phyloP scores from a whole-genome alignment of 1,284 basidiomycete species.

The Pseudozyma pruni region DNA sequence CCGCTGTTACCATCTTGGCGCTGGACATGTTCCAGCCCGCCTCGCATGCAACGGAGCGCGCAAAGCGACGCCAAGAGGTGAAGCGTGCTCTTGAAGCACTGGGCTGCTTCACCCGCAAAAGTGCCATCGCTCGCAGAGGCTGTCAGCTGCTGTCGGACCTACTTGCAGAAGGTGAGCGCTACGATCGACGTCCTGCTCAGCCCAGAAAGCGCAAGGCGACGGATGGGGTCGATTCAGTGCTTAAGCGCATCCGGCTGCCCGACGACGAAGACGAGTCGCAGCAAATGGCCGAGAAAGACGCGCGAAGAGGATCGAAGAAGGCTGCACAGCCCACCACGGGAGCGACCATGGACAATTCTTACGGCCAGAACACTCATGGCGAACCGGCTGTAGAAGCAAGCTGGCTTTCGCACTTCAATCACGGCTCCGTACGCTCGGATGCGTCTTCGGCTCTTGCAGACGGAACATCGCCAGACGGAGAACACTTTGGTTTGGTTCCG shows the following conservation, averaged over 20 bases:
- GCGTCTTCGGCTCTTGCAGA: conserved; percentile 26
- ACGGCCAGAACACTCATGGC: not conserved
- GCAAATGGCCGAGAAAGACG: not conserved
- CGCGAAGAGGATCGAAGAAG: not conserved
- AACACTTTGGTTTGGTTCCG: conserved; percentile 7
- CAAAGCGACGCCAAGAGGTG: conserved; percentile 37
- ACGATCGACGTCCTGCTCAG: conserved; percentile 17
- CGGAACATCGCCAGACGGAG: conserved; percentile 28
- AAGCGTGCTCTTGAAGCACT: conserved; percentile 39
- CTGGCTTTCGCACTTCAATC: conserved; percentile 39
- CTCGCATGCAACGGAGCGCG: conserved; percentile 16
- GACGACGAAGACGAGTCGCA: conserved; percentile 13
- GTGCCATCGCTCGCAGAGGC: conserved; percentile 48
- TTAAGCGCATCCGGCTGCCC: conserved; percentile 37
- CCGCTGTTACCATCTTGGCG: conserved; percentile 47
- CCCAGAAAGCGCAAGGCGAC: conserved; percentile 28
- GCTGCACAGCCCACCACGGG: conserved; percentile 3
- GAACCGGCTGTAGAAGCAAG: conserved; percentile 28
- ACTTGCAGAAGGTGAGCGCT: conserved; percentile 33
- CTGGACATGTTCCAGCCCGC: conserved; percentile 43
- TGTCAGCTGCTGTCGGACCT: conserved; percentile 42
- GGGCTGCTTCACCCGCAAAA: conserved; percentile 32
- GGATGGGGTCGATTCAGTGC: conserved; percentile 30
- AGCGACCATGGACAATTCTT: not conserved
- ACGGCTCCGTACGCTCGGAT: conserved; percentile 28